phyloP scores from a whole-genome alignment of 2,329 filamentous ascomycete species.

The Chrysosporium keratinophilum region DNA sequence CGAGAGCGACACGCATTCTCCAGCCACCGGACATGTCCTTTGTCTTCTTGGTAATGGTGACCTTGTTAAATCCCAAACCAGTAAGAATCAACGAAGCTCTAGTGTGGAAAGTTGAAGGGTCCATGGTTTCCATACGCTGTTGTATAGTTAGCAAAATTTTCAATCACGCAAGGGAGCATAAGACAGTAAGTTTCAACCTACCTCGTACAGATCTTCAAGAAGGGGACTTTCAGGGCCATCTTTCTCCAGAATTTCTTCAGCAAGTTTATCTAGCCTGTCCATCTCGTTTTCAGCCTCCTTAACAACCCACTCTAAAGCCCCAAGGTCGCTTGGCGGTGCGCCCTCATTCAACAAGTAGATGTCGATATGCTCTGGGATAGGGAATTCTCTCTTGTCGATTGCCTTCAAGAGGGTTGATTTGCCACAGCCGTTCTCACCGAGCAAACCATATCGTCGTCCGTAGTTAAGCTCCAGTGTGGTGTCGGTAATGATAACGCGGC shows the following conservation, averaged over 20 bases:
- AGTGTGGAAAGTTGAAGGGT: slow-evolving; percentile 91
- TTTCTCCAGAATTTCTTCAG: slow-evolving; percentile 82
- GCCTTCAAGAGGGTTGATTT: slow-evolving; percentile 97
- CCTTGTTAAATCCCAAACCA: slow-evolving; percentile 98
- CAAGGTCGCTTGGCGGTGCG: slow-evolving; percentile 75
- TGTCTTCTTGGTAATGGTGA: slow-evolving; percentile 96
- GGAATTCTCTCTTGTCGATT: slow-evolving; percentile 86
- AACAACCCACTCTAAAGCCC: slow-evolving; percentile 95
- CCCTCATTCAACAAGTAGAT: slow-evolving; percentile 98
- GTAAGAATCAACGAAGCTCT: slow-evolving; percentile 94
- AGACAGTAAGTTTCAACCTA: slow-evolving; percentile 37
- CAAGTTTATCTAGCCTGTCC: slow-evolving; percentile 74
- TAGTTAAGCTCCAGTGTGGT: slow-evolving; percentile 87
- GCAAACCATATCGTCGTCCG: slow-evolving; percentile 81
- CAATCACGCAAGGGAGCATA: neutral
- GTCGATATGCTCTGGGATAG: slow-evolving; percentile 91
- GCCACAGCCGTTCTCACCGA: slow-evolving; percentile 98
- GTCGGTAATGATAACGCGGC: slow-evolving; percentile 89
- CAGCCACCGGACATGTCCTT: slow-evolving; percentile 99
- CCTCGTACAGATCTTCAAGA: slow-evolving; percentile 90
- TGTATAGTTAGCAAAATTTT: slow-evolving; percentile 17
- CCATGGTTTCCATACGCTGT: slow-evolving; percentile 98
- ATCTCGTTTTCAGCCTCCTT: slow-evolving; percentile 88
- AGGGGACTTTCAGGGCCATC: slow-evolving; percentile 85
- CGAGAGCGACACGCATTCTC: slow-evolving; percentile 98